These are phyloP conservation scores for Adansonia grandidieri DNA, from an alignment of 441 rosid species.

Conservation along the genomic window DNA sequence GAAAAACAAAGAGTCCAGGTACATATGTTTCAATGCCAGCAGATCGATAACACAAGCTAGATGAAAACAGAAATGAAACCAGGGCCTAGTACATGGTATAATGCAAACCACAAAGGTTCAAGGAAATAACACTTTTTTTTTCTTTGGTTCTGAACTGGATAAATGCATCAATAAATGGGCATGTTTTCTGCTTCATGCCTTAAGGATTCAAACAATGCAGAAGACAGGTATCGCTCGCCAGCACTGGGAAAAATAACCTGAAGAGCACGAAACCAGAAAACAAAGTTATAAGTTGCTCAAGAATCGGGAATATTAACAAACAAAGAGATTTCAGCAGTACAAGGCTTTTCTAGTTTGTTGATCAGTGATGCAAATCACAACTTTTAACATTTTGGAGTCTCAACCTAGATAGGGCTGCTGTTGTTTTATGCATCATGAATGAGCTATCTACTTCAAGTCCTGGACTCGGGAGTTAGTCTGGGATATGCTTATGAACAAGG, in stretches of 20 bases:
- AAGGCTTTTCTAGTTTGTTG: not conserved
- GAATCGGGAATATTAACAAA: not conserved
- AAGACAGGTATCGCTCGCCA: slow-evolving; percentile 20
- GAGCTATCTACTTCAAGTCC: not conserved
- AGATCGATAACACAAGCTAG: too few relatives aligned
- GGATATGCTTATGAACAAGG: too few relatives aligned
- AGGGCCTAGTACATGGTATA: not conserved
- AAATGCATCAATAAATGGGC: slow-evolving; percentile 18
- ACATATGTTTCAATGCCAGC: too few relatives aligned
- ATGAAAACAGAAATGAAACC: too few relatives aligned
- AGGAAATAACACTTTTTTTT: not conserved
- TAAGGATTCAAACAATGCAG: slow-evolving; percentile 14
- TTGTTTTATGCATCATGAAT: not conserved
- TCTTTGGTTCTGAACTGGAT: not conserved
- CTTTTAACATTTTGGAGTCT: not conserved
- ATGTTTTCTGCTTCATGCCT: slow-evolving; percentile 28
- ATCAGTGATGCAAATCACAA: not conserved
- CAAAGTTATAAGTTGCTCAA: not conserved
- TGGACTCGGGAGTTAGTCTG: too few relatives aligned
- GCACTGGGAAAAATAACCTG: slow-evolving; percentile 43
- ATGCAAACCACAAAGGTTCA: not conserved
- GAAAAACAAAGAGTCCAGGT: too few relatives aligned
- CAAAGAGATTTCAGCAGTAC: not conserved
- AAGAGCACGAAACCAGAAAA: not conserved
- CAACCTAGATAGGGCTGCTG: not conserved